phyloP scores from a whole-genome alignment of 306 rosid species.

The Vigna radiata region DNA sequence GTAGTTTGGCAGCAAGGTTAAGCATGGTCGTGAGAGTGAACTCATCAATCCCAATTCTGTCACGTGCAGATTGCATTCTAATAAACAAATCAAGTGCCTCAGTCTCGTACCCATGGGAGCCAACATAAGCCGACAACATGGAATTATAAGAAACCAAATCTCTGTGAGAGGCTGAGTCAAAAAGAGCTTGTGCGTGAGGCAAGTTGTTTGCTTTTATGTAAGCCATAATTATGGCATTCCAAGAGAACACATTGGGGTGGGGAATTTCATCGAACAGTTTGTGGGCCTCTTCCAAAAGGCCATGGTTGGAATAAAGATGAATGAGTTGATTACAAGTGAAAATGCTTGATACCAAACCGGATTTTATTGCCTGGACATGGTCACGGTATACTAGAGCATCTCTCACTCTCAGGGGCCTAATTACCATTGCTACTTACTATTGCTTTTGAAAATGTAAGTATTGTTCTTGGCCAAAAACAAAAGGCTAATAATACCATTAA shows the following conservation, averaged over 20 bases:
- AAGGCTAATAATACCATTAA: not conserved
- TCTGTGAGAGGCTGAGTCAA: conserved; percentile 56
- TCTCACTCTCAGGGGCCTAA: conserved; percentile 60
- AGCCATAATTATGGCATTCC: conserved; percentile 73
- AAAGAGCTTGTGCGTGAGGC: conserved; percentile 58
- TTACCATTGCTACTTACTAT: conserved; percentile 37
- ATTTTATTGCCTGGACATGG: conserved; percentile 64
- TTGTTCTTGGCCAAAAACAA: conserved; percentile 3
- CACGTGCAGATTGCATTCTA: conserved; percentile 60
- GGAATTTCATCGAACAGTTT: conserved; percentile 79
- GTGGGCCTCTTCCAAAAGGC: conserved; percentile 57
- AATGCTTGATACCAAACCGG: conserved; percentile 53
- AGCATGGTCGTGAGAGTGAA: conserved; percentile 69
- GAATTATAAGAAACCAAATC: conserved; percentile 82
- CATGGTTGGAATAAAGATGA: conserved; percentile 52
- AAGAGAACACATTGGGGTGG: conserved; percentile 69
- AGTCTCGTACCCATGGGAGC: conserved; percentile 55
- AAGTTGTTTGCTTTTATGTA: conserved; percentile 65
- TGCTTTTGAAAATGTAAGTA: conserved; percentile 14
- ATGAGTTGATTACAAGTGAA: conserved; percentile 73
- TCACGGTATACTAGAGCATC: conserved; percentile 53
- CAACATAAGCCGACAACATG: conserved; percentile 65
- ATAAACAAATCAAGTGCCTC: conserved; percentile 65
- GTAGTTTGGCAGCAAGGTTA: conserved; percentile 65
- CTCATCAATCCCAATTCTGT: conserved; percentile 62